Base-by-base conservation (phyloP, 2,329 filamentous ascomycete species). In the Trichoderma sp. region DNA sequence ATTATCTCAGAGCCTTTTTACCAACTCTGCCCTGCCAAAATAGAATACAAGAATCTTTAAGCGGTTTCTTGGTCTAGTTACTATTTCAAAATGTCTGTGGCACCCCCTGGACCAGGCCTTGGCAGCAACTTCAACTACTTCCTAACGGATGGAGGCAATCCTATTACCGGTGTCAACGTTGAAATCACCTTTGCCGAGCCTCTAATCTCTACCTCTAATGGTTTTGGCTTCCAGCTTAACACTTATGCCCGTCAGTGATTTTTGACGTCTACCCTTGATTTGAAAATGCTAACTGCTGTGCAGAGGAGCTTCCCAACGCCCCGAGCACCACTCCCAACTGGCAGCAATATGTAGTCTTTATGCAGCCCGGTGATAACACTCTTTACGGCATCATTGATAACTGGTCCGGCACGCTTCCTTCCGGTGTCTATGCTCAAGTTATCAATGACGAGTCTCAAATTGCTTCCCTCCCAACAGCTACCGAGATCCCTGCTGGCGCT, bases 61-160 rank as follows among this genome's bases (percentile, higher is more conserved):
- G 21, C 4, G 27, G 27, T 27, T 27, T 2, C 27, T 27, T 27
- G 27, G 27, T 27, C 27, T 27, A 27, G 4, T 27, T 27, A 4
- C 27, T 27, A 27, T 11, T 27, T 61, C 58, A 14, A 5, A 62
- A 62, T 62, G 59, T 62, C 59, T 19, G 59, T 62, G 29, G 59
- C 59, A 62, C 40, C 59, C 11, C 40, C 59, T 31, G 14, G 27
- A 7, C 27, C 52, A 31, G 59, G 59, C 59, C 16, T 62, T 10
- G 59, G 59, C 59, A 62, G 59, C 59, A 62, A 62, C 13, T 62
- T 62, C 59, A 62, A 62, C 59, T 62, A 62, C 59, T 62, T 62
- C 24, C 59, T 62, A 19, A 40, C 59, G 8, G 40, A 62, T 62
- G 59, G 59, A 62, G 59, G 59, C 8, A 62, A 62, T 24, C 40